Evolutionary conservation across 2,329 filamentous ascomycete species (phyloP).

Genomic region (Zasmidium cellare): DNA sequence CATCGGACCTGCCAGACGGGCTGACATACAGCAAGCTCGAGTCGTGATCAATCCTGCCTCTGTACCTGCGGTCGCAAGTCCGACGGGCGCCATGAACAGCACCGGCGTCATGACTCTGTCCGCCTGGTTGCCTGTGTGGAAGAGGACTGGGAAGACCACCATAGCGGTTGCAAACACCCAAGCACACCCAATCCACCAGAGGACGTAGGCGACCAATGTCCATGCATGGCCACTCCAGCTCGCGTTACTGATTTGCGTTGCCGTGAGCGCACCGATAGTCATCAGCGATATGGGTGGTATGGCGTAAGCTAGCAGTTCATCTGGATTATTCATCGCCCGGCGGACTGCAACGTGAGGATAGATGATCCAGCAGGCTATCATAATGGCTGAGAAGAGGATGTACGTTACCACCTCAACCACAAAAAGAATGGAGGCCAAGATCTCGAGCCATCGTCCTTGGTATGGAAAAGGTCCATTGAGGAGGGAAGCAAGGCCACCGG

Average conservation of each 20-base stretch:
- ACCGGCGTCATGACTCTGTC: slow-evolving; percentile 8
- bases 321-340: slow-evolving; percentile 6
- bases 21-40: slow-evolving; percentile 5
- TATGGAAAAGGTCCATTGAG: slow-evolving; percentile 15
- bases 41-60: slow-evolving; percentile 12
- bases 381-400: slow-evolving; percentile 8
- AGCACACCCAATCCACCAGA: slow-evolving; percentile 17
- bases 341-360: slow-evolving; percentile 11
- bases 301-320: slow-evolving; percentile 11
- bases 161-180: slow-evolving; percentile 11
- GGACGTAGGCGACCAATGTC: slow-evolving; percentile 16
- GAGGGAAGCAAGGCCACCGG: slow-evolving; percentile 9
- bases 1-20: slow-evolving; percentile 11
- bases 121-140: slow-evolving; percentile 9
- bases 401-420: slow-evolving; percentile 12
- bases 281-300: slow-evolving; percentile 15
- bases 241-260: slow-evolving; percentile 10
- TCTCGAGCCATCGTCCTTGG: slow-evolving; percentile 7
- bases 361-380: slow-evolving; percentile 3
- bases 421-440: slow-evolving; percentile 7
- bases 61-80: slow-evolving; percentile 11
- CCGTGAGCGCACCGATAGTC: slow-evolving; percentile 12
- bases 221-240: slow-evolving; percentile 19
- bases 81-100: slow-evolving; percentile 15
- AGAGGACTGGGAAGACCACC: slow-evolving; percentile 12